Evolutionary conservation across 129 eudicot species (phyloP).

Genomic region (Deinandra increscens): DNA sequence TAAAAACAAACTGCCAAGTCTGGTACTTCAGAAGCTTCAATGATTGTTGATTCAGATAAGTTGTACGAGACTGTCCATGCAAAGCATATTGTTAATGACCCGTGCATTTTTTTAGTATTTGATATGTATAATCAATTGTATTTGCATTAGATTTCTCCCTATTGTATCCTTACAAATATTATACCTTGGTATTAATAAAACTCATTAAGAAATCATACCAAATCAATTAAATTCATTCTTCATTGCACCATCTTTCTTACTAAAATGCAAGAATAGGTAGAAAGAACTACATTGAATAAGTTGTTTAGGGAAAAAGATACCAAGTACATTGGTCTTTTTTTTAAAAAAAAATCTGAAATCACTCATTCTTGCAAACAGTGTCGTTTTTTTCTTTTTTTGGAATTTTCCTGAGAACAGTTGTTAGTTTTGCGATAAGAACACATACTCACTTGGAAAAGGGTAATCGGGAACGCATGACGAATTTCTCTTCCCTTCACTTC

Average conservation of each 20-base stretch:
- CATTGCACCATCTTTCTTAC: constrained; percentile 1
- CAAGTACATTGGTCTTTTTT: too few species aligned
- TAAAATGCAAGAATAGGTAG: neutral
- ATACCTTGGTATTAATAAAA: too few species aligned
- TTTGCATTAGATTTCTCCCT: too few species aligned
- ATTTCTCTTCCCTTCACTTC: constrained; percentile 94
- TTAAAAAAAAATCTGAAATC: too few species aligned
- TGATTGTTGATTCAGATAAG: constrained; percentile 57
- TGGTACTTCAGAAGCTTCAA: constrained; percentile 67
- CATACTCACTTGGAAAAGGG: constrained; percentile 72
- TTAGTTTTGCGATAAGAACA: neutral
- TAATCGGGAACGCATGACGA: constrained; percentile 80
- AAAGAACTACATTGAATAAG: too few species aligned
- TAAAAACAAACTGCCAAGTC: constrained; percentile 88
- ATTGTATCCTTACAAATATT: too few species aligned
- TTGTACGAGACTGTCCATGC: constrained; percentile 61
- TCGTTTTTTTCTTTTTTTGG: too few species aligned
- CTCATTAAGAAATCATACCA: too few species aligned
- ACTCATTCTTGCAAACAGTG: neutral
- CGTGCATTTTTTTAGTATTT: constrained; percentile 3
- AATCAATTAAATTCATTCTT: neutral
- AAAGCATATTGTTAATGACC: constrained; percentile 20
- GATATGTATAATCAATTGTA: too few species aligned
- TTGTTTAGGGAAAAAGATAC: too few species aligned
- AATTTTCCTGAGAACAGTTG: too few species aligned